Evolutionary conservation across 345 rosid genomes (phyloP).

Genomic region (Firmiana major): DNA sequence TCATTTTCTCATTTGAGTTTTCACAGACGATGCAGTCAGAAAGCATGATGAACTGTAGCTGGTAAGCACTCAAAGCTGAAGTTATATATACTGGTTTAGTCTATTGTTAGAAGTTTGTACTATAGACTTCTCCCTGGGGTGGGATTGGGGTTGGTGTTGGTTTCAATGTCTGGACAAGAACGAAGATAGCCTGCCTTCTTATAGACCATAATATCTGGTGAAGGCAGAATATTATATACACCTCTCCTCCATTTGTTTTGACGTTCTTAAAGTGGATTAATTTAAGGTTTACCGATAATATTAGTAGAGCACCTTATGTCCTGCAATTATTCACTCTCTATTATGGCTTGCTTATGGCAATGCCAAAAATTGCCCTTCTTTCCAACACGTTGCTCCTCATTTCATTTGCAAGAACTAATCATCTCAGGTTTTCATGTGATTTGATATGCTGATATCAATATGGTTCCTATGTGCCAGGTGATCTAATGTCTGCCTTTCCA

Average conservation of each 20-base stretch:
- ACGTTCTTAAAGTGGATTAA: not conserved
- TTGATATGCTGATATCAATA: not conserved
- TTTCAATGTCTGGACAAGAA: not conserved
- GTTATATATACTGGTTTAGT: not conserved
- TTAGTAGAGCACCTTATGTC: not conserved
- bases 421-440: not conserved
- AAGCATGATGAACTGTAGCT: slow-evolving; percentile 51
- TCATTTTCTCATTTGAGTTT: not conserved
- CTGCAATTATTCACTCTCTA: not conserved
- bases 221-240: not conserved
- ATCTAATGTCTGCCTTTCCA: not conserved
- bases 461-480: not conserved
- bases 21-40: slow-evolving; percentile 28
- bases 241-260: not conserved
- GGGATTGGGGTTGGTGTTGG: not conserved
- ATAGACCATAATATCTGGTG: not conserved
- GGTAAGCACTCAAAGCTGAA: slow-evolving; percentile 7
- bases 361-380: not conserved
- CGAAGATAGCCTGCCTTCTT: not conserved
- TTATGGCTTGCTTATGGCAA: not conserved
- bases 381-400: not conserved
- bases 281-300: not conserved
- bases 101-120: not conserved
- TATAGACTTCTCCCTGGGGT: not conserved
- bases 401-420: not conserved